Evolutionary conservation across 176 grass and related monocot species (phyloP).

Genomic region (Ananas comosus): DNA sequence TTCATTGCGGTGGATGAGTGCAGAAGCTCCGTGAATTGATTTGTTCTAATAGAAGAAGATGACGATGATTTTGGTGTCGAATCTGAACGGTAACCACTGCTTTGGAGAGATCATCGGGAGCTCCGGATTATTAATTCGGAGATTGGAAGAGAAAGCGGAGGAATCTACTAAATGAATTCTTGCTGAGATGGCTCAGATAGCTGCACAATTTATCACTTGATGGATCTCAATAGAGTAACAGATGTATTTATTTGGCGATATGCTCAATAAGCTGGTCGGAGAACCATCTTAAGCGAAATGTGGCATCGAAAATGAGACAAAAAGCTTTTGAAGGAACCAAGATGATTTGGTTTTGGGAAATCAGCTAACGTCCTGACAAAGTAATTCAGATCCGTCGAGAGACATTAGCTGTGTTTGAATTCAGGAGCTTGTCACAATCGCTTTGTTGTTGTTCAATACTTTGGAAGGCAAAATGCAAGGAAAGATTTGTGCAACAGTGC

Average conservation of each 20-base stretch:
- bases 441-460: neutral
- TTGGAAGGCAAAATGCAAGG: neutral
- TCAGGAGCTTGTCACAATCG: neutral
- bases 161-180: neutral
- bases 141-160: neutral
- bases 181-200: neutral
- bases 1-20: conserved; percentile 12
- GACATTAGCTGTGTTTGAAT: neutral
- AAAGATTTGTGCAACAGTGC: neutral
- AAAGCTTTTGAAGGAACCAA: neutral
- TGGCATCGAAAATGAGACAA: neutral
- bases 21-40: neutral
- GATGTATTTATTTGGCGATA: neutral
- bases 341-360: neutral
- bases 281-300: neutral
- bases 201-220: neutral
- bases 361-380: neutral
- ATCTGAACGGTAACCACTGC: neutral
- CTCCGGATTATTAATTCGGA: neutral
- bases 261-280: neutral
- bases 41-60: neutral
- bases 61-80: neutral
- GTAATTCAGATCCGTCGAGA: neutral
- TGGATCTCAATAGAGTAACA: neutral
- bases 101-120: neutral